Evolutionary conservation across 2,329 filamentous ascomycete genomes (phyloP), one percentile per base, ranked within the genome.

Genomic region (Venturia pyrina): DNA sequence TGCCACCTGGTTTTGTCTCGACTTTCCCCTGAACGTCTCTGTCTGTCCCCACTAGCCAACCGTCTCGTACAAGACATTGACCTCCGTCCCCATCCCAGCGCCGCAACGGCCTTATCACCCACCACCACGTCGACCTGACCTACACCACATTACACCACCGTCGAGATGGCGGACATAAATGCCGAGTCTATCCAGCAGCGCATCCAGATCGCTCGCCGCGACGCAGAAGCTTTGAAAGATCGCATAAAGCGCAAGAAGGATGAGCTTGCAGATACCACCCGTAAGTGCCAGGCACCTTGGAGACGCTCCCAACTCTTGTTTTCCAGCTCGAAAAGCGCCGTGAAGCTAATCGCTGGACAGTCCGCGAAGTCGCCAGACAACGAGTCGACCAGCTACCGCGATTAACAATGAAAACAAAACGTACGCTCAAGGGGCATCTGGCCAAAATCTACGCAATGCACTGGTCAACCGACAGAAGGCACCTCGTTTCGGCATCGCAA

Each of bases 381-480:
- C 89, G 93, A 70, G 93, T 96, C 78, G 95, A 98, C 78, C 83
- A 90, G 71, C 87, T 99, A 73, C 92, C 93, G 70, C 89, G 90
- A 79, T 95, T 96, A 78, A 85, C 93, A 76, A 98, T 99, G 95
- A 96, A 95, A 84, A 90, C 93, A 70, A 95, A 96, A 82, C 90
- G 92, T 74, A 97, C 93, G 63, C 84, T 99, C 71, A 98, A 98
- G 82, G 95, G 95, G 70, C 95, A 99, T 84, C 82, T 99, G 71
- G 95, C 95, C 73, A 99, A 99, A 82, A 99, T 99, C 74, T 99
- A 99, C 79, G 95, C 95, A 73, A 99, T 99, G 95, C 95, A 99
- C 83, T 99, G 95, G 95, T 98, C 95, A 43, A 99, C 95, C 70
- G 95, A 99, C 80, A 88, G 95, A 75, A 88, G 95, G 78, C 95